Percentiles rank a stretch among this genome's conserved stretches.
Evolutionary conservation across 1,284 basidiomycete species (phyloP).

Genomic region (Trichosporon sp.): DNA sequence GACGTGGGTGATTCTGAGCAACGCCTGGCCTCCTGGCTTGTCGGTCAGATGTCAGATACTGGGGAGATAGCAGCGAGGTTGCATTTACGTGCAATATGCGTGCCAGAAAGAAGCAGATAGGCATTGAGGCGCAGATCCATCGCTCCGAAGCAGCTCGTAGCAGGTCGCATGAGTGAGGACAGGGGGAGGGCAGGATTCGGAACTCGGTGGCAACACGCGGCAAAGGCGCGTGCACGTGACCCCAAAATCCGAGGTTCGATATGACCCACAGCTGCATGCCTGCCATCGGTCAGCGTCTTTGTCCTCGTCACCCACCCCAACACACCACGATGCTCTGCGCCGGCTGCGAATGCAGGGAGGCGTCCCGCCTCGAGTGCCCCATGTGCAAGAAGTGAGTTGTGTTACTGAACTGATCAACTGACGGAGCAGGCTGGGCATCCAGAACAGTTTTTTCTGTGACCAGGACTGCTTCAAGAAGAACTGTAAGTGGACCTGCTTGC

Average conservation of each 20-base stretch:
- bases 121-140: neutral
- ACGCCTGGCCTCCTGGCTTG: no score
- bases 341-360: constrained; percentile 46
- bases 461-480: constrained; percentile 51
- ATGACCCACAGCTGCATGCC: neutral
- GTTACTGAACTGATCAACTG: neutral
- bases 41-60: no score
- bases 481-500: constrained; percentile 40
- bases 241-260: neutral
- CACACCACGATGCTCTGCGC: constrained; percentile 29
- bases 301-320: neutral
- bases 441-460: constrained; percentile 51
- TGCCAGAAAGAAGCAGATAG: neutral
- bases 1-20: no score
- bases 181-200: neutral
- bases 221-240: neutral
- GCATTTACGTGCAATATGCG: neutral
- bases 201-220: neutral
- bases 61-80: no score
- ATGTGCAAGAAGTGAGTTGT: constrained; percentile 48
- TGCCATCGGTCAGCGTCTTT: neutral
- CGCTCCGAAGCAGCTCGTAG: neutral
- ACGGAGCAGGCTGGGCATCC: constrained; percentile 44
- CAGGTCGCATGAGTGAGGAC: neutral
- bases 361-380: constrained; percentile 48